A percentile compares a stretch with the other conserved stretches of the same genome.
Conservation (phyloP, 164 flowering plant species). For the Aristolochia californica region DNA sequence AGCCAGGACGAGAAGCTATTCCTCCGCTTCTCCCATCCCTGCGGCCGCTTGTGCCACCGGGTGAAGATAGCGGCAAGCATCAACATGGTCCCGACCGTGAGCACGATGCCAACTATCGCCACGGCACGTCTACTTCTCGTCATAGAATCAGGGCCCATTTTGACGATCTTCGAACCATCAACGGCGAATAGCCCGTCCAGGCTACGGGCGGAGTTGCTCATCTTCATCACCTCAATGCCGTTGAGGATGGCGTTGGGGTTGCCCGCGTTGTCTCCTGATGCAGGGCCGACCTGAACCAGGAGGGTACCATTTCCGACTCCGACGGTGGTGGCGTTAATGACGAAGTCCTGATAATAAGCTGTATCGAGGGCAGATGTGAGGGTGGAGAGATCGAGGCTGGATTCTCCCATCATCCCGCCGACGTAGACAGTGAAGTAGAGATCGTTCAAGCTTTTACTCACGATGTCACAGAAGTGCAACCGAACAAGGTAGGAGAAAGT, state of each 20-base stretch:
- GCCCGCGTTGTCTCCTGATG: conserved; percentile 17
- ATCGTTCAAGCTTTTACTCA: conserved; percentile 49
- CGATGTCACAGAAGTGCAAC: conserved; percentile 81
- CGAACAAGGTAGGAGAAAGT: conserved; percentile 51
- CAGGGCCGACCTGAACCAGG: conserved; percentile 56
- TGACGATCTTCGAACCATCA: conserved; percentile 18
- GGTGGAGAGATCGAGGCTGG: conserved; percentile 56
- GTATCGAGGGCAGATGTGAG: conserved; percentile 39
- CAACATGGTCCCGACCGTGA: conserved; percentile 34
- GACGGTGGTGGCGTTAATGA: conserved; percentile 38
- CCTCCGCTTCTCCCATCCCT: conserved; percentile 24
- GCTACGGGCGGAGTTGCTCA: conserved; percentile 63
- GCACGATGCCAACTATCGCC: conserved; percentile 31
- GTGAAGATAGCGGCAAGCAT: conserved; percentile 21
- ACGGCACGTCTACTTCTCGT: conserved; percentile 17
- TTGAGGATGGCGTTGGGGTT: conserved; percentile 60
- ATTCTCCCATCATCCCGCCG: conserved; percentile 33
- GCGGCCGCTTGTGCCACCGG: conserved; percentile 40
- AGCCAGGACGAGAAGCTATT: conserved; percentile 26
- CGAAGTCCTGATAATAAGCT: conserved; percentile 66
- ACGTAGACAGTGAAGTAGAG: conserved; percentile 73
- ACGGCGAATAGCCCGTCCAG: conserved; percentile 49
- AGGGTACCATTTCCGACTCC: conserved; percentile 31
- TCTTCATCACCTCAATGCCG: conserved; percentile 77
- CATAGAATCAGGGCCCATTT: not conserved